A percentile compares a stretch with the other conserved stretches of the same genome.
phyloP scores from a whole-genome alignment of 768 basidiomycete species.

The Hysterangium stoloniferum region DNA sequence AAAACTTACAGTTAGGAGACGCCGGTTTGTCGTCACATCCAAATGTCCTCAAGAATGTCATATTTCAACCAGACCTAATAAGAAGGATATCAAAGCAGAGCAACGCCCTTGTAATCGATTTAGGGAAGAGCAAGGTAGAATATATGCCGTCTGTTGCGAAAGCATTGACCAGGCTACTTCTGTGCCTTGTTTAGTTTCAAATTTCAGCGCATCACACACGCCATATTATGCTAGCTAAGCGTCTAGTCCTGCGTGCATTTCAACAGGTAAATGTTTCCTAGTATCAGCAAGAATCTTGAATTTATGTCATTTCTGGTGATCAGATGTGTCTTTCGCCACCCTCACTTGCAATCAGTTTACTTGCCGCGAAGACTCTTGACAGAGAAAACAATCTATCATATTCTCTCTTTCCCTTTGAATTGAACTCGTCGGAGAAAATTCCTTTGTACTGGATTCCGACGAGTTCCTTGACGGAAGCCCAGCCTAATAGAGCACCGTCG shows the following conservation, averaged over 20 bases:
- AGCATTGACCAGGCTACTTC: slow-evolving; percentile 2
- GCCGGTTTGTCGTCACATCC: not conserved
- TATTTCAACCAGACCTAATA: slow-evolving; percentile 41
- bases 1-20: slow-evolving; percentile 1
- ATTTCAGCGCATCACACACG: slow-evolving; percentile 41
- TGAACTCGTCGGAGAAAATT: not conserved
- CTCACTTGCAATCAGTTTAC: not conserved
- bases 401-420: slow-evolving; percentile 57
- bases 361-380: not conserved
- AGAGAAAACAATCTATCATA: slow-evolving; percentile 31
- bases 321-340: slow-evolving; percentile 4
- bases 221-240: slow-evolving; percentile 38
- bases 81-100: slow-evolving; percentile 62
- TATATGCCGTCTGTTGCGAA: not conserved
- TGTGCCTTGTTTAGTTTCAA: slow-evolving; percentile 35
- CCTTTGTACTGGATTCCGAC: slow-evolving; percentile 7
- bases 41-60: no score
- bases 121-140: slow-evolving; percentile 39
- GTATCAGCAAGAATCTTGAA: slow-evolving; percentile 9
- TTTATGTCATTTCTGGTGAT: slow-evolving; percentile 21
- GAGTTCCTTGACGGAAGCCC: not conserved
- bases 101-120: slow-evolving; percentile 53
- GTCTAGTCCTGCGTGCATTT: slow-evolving; percentile 43
- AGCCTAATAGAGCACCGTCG: not conserved
- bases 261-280: slow-evolving; percentile 35